Evolutionary conservation across 2,329 filamentous ascomycete species (phyloP).

Genomic region (Seiridium unicorne): DNA sequence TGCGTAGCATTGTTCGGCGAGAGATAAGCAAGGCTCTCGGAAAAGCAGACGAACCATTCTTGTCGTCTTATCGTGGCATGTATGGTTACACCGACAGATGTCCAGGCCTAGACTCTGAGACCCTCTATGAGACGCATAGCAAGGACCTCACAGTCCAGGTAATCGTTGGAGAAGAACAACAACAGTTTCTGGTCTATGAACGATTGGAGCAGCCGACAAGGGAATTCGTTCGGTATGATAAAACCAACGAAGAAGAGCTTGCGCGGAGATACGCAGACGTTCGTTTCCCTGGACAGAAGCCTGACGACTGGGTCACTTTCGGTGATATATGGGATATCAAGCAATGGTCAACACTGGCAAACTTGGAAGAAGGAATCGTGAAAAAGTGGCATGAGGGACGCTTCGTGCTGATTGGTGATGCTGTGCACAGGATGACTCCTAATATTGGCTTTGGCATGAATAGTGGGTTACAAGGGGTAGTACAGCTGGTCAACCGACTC

Average conservation of each 20-base stretch:
- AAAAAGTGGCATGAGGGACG: slow-evolving; percentile 9
- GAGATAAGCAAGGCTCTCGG: slow-evolving; percentile 11
- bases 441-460: slow-evolving; percentile 10
- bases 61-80: neutral
- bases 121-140: too few relatives aligned
- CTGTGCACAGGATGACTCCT: slow-evolving; percentile 10
- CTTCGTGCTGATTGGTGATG: slow-evolving; percentile 10
- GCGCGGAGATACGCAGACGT: too few relatives aligned
- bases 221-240: too few relatives aligned
- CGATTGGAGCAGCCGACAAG: too few relatives aligned
- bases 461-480: slow-evolving; percentile 8
- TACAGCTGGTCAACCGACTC: neutral
- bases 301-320: slow-evolving; percentile 15
- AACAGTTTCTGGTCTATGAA: too few relatives aligned
- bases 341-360: neutral
- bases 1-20: slow-evolving; percentile 17
- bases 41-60: neutral
- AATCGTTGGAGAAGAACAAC: too few relatives aligned
- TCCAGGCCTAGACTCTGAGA: neutral
- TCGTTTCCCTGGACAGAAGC: slow-evolving; percentile 9
- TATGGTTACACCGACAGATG: slow-evolving; percentile 23
- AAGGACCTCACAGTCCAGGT: too few relatives aligned
- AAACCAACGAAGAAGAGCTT: too few relatives aligned
- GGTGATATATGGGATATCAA: neutral
- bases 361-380: slow-evolving; percentile 11